Evolutionary conservation across 176 grass and related monocot genomes (phyloP).

Genomic region (Cymbopogon citratus): DNA sequence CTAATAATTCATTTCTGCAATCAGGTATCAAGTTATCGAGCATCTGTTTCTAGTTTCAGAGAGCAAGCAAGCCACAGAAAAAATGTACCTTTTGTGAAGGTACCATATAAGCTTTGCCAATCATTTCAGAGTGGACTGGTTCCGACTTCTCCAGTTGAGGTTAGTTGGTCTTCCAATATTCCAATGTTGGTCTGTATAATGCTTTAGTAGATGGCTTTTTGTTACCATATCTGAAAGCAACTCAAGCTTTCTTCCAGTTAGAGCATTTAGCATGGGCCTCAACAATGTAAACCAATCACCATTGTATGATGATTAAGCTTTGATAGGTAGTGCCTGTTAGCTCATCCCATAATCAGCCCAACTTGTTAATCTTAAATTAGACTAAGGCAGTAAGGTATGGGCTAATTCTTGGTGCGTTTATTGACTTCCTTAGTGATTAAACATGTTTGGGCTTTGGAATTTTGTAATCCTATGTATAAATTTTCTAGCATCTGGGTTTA

Average conservation of each 20-base stretch:
- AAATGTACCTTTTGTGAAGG: constrained; percentile 53
- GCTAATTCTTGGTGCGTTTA: neutral
- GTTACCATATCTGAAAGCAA: neutral
- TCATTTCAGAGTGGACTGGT: constrained; percentile 54
- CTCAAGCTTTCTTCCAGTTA: neutral
- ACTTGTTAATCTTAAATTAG: neutral
- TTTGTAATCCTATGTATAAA: neutral
- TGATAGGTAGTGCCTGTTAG: neutral
- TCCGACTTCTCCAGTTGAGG: constrained; percentile 69
- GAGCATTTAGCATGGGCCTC: neutral
- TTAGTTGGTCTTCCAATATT: constrained; percentile 33
- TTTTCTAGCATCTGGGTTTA: neutral
- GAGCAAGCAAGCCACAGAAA: constrained; percentile 76
- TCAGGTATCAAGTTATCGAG: constrained; percentile 82
- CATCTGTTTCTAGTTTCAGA: constrained; percentile 85
- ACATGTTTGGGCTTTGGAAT: neutral
- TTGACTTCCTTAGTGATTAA: neutral
- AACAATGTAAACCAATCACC: neutral
- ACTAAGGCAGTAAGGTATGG: neutral
- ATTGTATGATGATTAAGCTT: constrained; percentile 3
- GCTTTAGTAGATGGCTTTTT: neutral
- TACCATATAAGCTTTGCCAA: constrained; percentile 72
- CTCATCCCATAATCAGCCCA: neutral
- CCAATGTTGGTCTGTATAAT: neutral
- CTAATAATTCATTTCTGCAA: neutral